A percentile compares a stretch with the other conserved stretches of the same genome.
phyloP scores from a whole-genome alignment of 441 rosid genomes.

The Adansonia rubrostipa region DNA sequence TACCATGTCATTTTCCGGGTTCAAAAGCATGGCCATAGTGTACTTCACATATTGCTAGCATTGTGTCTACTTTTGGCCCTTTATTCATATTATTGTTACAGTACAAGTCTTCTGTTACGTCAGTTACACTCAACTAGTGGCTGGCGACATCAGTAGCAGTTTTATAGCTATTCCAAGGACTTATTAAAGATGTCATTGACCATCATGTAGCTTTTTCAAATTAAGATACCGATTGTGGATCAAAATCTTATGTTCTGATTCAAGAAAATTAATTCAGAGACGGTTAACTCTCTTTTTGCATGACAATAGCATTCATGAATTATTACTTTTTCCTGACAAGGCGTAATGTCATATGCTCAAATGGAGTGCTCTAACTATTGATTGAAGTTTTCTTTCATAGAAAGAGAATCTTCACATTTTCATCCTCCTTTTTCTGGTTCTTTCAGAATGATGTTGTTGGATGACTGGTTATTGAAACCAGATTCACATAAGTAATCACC shows the following conservation, averaged over 20 bases:
- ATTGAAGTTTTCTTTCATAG: background rate
- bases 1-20: background rate
- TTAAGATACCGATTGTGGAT: background rate
- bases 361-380: background rate
- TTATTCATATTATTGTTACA: background rate
- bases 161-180: background rate
- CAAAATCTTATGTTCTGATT: background rate
- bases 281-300: background rate
- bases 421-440: background rate
- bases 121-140: background rate
- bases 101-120: background rate
- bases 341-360: background rate
- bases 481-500: background rate
- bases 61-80: background rate
- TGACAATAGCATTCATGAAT: background rate
- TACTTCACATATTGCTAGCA: slow-evolving; percentile 8
- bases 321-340: background rate
- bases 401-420: background rate
- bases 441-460: background rate
- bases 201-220: background rate
- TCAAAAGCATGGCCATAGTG: background rate
- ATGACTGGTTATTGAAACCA: background rate
- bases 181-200: background rate
- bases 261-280: background rate
- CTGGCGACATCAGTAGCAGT: background rate